These are phyloP conservation scores for Canavalia ensiformis DNA, from an alignment of 306 rosid species.

Conservation along the genomic window DNA sequence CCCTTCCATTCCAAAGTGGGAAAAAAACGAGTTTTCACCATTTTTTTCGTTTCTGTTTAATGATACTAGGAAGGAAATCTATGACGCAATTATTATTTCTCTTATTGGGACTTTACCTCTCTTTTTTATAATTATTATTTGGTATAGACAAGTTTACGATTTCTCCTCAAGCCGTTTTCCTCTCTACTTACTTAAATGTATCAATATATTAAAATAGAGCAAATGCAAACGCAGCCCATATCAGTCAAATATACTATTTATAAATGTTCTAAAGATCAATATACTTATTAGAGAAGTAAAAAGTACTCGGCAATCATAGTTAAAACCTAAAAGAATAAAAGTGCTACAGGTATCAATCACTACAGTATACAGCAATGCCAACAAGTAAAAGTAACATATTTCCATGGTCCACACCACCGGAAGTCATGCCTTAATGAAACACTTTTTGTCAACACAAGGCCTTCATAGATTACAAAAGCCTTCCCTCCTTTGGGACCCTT, in stretches of 20 bases:
- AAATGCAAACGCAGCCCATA: background rate
- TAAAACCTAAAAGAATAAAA: background rate
- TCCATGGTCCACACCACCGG: slow-evolving; percentile 69
- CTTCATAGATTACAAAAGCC: slow-evolving; percentile 52
- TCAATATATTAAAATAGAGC: slow-evolving; percentile 7
- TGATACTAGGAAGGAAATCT: too few relatives aligned
- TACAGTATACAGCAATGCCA: slow-evolving; percentile 27
- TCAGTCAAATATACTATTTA: slow-evolving; percentile 14
- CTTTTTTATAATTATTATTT: too few relatives aligned
- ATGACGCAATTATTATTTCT: too few relatives aligned
- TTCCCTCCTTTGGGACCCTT: slow-evolving; percentile 48
- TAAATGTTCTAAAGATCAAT: background rate
- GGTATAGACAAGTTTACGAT: too few relatives aligned
- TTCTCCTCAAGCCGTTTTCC: background rate
- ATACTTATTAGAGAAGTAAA: background rate
- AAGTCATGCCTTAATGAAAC: slow-evolving; percentile 74
- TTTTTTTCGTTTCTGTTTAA: too few relatives aligned
- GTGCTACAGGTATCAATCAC: slow-evolving; percentile 42
- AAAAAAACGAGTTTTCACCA: too few relatives aligned
- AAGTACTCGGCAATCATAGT: background rate
- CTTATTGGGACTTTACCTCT: too few relatives aligned
- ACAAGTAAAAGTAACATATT: slow-evolving; percentile 49
- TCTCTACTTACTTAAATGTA: background rate
- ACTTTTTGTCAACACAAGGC: slow-evolving; percentile 42
- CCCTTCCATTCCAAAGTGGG: too few relatives aligned